phyloP scores from a whole-genome alignment of 2,329 filamentous ascomycete species.

The Phoma sp. region DNA sequence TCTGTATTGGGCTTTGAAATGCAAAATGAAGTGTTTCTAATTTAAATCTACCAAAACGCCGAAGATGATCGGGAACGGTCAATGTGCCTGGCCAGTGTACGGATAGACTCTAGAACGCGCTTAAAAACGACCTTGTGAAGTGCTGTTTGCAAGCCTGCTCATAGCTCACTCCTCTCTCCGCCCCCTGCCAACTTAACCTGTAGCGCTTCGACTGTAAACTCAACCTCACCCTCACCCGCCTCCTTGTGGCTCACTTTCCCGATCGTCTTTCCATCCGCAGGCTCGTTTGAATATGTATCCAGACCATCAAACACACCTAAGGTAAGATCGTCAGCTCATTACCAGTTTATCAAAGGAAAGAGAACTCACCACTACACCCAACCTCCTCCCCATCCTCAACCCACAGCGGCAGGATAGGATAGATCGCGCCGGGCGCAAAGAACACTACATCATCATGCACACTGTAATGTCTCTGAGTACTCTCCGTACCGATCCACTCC shows the following conservation, averaged over 20 bases:
- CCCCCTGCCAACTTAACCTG: slow-evolving; percentile 25
- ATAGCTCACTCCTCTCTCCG: slow-evolving; percentile 35
- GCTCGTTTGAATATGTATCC: slow-evolving; percentile 39
- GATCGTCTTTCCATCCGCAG: slow-evolving; percentile 38
- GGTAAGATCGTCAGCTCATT: slow-evolving; percentile 15
- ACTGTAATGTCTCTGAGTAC: slow-evolving; percentile 48
- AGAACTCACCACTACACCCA: slow-evolving; percentile 49
- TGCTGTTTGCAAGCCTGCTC: neutral
- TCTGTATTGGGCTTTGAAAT: no score
- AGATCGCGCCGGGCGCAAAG: slow-evolving; percentile 61
- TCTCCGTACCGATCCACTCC: slow-evolving; percentile 58
- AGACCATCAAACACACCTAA: slow-evolving; percentile 40
- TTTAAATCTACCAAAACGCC: no score
- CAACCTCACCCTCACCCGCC: slow-evolving; percentile 33
- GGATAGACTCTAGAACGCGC: no score
- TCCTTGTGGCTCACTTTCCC: slow-evolving; percentile 35
- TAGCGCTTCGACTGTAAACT: slow-evolving; percentile 41
- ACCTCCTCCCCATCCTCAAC: slow-evolving; percentile 50
- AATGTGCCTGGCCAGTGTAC: no score
- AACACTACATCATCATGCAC: slow-evolving; percentile 54
- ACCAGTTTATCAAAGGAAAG: neutral
- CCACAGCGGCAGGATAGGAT: slow-evolving; percentile 59
- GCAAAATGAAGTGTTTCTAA: no score
- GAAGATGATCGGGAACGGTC: no score
- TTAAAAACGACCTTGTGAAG: no score